Conservation (phyloP, 306 rosid genomes). For the Glycine latifolia region DNA sequence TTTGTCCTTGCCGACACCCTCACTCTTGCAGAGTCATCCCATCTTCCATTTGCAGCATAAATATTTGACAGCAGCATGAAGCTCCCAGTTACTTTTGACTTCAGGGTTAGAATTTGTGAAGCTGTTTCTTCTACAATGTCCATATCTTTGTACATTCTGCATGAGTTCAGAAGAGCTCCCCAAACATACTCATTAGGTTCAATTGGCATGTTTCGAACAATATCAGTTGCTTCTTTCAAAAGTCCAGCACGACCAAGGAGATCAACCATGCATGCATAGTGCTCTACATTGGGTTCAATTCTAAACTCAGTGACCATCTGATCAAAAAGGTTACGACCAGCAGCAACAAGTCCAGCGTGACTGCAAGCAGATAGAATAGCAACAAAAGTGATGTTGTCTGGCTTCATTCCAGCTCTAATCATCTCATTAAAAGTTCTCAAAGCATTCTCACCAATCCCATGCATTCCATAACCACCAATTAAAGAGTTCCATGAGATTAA, state of each 20-base stretch:
- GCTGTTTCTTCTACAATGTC: slow-evolving; percentile 66
- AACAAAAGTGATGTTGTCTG: slow-evolving; percentile 77
- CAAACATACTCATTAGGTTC: slow-evolving; percentile 80
- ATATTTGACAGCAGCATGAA: slow-evolving; percentile 83
- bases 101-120: slow-evolving; percentile 52
- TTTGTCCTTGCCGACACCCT: too few species aligned
- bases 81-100: slow-evolving; percentile 63
- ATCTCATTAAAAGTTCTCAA: slow-evolving; percentile 63
- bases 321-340: slow-evolving; percentile 63
- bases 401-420: slow-evolving; percentile 62
- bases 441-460: slow-evolving; percentile 81
- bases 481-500: slow-evolving; percentile 83
- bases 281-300: slow-evolving; percentile 78
- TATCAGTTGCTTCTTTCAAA: slow-evolving; percentile 71
- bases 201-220: slow-evolving; percentile 71
- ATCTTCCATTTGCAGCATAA: slow-evolving; percentile 77
- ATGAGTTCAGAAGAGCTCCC: slow-evolving; percentile 84
- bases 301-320: slow-evolving; percentile 61
- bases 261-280: slow-evolving; percentile 86
- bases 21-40: slow-evolving; percentile 88
- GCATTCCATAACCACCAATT: slow-evolving; percentile 84
- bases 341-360: slow-evolving; percentile 72
- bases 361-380: slow-evolving; percentile 85
- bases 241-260: slow-evolving; percentile 87
- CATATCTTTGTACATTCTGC: slow-evolving; percentile 68